These are phyloP conservation scores for Lolium multiflorum DNA, from an alignment of 176 grass and related monocot genomes.

Conservation along the genomic window DNA sequence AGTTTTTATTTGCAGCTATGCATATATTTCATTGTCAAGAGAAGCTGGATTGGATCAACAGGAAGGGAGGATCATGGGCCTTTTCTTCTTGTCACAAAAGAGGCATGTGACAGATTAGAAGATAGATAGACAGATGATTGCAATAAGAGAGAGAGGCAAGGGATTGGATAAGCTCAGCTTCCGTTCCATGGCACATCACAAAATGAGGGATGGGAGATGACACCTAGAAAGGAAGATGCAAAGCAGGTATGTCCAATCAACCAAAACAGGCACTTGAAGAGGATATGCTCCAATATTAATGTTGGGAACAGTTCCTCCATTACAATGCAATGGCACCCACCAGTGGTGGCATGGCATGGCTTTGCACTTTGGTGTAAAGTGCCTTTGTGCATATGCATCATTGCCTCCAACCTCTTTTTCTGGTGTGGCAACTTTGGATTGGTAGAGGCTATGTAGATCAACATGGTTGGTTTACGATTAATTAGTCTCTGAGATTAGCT, in stretches of 20 bases:
- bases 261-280: constrained; percentile 41
- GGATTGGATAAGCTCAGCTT: constrained; percentile 60
- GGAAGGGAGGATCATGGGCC: constrained; percentile 12
- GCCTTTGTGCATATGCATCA: constrained; percentile 42
- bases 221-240: constrained; percentile 47
- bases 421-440: constrained; percentile 48
- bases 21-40: constrained; percentile 26
- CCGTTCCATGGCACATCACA: constrained; percentile 22
- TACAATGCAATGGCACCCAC: constrained; percentile 11
- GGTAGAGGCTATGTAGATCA: constrained; percentile 48
- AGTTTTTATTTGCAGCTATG: neutral
- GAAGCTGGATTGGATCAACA: constrained; percentile 32
- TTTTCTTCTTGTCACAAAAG: constrained; percentile 45
- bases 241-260: constrained; percentile 28
- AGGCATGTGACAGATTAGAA: constrained; percentile 11
- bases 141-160: constrained; percentile 27
- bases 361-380: constrained; percentile 42
- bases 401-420: constrained; percentile 41
- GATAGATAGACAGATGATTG: neutral
- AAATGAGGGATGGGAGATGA: constrained; percentile 26
- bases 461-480: constrained; percentile 12
- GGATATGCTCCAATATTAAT: constrained; percentile 54
- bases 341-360: too few species aligned
- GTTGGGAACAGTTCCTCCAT: constrained; percentile 51
- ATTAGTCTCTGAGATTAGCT: neutral